Evolutionary conservation across 345 rosid genomes (phyloP).

Genomic region (Moricandia arvensis): DNA sequence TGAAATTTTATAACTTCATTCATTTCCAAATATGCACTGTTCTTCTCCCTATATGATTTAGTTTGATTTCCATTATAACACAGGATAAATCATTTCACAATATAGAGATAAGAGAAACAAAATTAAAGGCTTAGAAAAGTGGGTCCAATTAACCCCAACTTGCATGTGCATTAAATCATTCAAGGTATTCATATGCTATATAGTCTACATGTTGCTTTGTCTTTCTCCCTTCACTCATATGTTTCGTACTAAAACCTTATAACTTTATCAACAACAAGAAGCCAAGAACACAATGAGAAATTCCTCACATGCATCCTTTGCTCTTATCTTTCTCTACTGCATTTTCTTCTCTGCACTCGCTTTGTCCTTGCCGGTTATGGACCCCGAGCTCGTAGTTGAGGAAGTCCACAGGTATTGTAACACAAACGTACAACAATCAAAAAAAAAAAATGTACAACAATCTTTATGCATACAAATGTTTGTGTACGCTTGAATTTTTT

Average conservation of each 20-base stretch:
- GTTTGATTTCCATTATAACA: conserved; percentile 7
- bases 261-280: background rate
- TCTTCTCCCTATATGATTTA: background rate
- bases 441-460: no score
- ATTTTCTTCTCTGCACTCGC: conserved; percentile 36
- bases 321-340: conserved; percentile 36
- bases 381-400: conserved; percentile 56
- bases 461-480: background rate
- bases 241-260: conserved; percentile 8
- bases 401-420: conserved; percentile 60
- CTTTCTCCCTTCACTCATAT: conserved; percentile 28
- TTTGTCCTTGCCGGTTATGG: conserved; percentile 49
- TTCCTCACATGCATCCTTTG: conserved; percentile 26
- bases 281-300: background rate
- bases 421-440: background rate
- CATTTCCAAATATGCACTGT: background rate
- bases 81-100: background rate
- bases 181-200: conserved; percentile 21
- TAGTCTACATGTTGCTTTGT: conserved; percentile 28
- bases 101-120: background rate
- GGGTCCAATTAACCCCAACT: conserved; percentile 33
- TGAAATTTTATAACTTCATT: background rate
- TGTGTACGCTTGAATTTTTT: background rate
- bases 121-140: conserved; percentile 16
- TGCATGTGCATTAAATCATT: conserved; percentile 36